phyloP scores from a whole-genome alignment of 352 stramenopile species.

The Phytopythium vexans region DNA sequence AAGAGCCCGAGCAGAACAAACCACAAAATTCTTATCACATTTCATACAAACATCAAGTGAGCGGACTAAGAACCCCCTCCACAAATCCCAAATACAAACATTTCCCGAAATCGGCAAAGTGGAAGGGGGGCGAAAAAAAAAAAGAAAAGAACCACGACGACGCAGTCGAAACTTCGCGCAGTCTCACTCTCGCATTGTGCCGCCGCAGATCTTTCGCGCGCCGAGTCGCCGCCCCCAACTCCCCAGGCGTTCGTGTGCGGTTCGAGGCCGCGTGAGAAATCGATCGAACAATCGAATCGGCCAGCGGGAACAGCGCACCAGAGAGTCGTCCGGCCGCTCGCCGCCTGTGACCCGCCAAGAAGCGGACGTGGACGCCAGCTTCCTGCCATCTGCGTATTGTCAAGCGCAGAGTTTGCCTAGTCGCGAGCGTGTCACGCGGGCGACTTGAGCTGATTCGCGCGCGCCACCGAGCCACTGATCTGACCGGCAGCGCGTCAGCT shows the following conservation, averaged over 20 bases:
- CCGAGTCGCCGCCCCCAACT: conserved; percentile 11
- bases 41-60: too few species aligned
- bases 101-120: conserved; percentile 11
- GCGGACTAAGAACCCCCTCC: neutral
- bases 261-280: neutral
- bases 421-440: conserved; percentile 14
- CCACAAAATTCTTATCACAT: neutral
- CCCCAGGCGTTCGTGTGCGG: too few species aligned
- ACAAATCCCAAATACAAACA: neutral
- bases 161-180: too few species aligned
- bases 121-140: conserved; percentile 18
- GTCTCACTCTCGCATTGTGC: neutral
- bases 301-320: neutral
- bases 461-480: conserved; percentile 1
- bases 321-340: too few species aligned
- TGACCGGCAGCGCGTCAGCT: neutral
- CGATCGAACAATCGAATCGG: neutral
- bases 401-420: conserved; percentile 7
- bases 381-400: neutral
- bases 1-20: neutral
- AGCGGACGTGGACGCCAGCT: too few species aligned
- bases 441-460: conserved; percentile 9
- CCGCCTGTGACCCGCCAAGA: too few species aligned
- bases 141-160: conserved; percentile 13
- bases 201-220: conserved; percentile 21